A percentile compares a stretch with the other conserved stretches of the same genome.
Conservation (phyloP, 2,329 filamentous ascomycete species). For the Thelonectria olida region DNA sequence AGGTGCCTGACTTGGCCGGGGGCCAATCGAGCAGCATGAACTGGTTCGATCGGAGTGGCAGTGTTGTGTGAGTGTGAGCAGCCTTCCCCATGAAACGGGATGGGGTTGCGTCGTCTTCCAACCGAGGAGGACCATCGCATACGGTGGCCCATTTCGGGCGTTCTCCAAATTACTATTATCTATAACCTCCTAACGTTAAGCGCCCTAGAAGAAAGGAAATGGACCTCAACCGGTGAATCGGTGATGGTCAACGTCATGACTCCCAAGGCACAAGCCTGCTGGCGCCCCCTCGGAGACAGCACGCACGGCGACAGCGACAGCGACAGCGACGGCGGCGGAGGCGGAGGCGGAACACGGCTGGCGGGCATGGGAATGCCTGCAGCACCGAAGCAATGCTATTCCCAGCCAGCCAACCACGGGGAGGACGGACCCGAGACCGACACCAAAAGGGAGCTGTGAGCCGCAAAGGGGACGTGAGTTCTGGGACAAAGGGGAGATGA, state of each 20-base stretch:
- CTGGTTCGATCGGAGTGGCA: conserved; percentile 25
- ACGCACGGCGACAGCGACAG: too few relatives aligned
- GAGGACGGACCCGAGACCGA: conserved; percentile 23
- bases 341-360: conserved; percentile 17
- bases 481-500: conserved; percentile 7
- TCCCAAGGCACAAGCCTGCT: conserved; percentile 25
- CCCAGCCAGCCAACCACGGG: conserved; percentile 32
- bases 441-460: conserved; percentile 25
- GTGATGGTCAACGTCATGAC: conserved; percentile 34
- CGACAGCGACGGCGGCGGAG: conserved; percentile 26
- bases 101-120: conserved; percentile 15
- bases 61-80: conserved; percentile 21
- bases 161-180: too few relatives aligned
- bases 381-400: conserved; percentile 32
- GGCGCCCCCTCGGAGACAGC: conserved; percentile 23
- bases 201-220: not conserved
- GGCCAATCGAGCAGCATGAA: conserved; percentile 29
- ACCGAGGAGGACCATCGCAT: not conserved
- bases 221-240: not conserved
- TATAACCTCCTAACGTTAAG: not conserved
- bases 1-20: conserved; percentile 23
- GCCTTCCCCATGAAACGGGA: conserved; percentile 28
- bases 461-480: not conserved
- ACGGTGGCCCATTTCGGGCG: not conserved
- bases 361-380: conserved; percentile 35